Conservation (phyloP, 1,284 basidiomycete species). For the Cryptococcus neoformans region DNA sequence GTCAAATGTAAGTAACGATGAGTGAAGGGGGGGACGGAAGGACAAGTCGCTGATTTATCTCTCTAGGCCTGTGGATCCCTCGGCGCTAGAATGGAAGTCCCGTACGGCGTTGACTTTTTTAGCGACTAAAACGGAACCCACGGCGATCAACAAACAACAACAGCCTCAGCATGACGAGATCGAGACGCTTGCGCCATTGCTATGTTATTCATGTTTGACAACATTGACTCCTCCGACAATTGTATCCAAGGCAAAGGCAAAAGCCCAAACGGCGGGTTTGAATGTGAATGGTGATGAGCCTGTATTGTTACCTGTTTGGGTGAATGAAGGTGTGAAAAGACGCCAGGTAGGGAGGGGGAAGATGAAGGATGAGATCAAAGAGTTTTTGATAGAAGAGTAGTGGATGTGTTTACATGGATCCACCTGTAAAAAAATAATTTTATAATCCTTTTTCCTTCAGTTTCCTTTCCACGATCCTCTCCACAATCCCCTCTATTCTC, state of each 20-base stretch:
- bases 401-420: not conserved
- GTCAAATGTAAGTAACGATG: slow-evolving; percentile 58
- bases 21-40: not conserved
- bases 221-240: slow-evolving; percentile 55
- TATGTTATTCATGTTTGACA: slow-evolving; percentile 74
- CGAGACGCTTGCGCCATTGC: slow-evolving; percentile 28
- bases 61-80: slow-evolving; percentile 63
- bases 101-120: slow-evolving; percentile 67
- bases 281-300: too few relatives aligned
- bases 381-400: slow-evolving; percentile 29
- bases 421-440: not conserved
- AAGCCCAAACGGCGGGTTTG: slow-evolving; percentile 2
- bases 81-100: slow-evolving; percentile 68
- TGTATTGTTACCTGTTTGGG: slow-evolving; percentile 37
- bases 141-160: too few relatives aligned
- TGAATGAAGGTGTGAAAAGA: slow-evolving; percentile 16
- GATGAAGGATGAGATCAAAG: slow-evolving; percentile 33
- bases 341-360: slow-evolving; percentile 19
- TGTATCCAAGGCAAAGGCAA: slow-evolving; percentile 1
- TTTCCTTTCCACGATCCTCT: slow-evolving; percentile 67
- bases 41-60: too few relatives aligned
- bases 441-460: slow-evolving; percentile 46
- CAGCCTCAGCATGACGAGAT: too few relatives aligned
- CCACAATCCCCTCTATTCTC: slow-evolving; percentile 61
- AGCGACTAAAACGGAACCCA: slow-evolving; percentile 25